Percentiles rank a stretch among this genome's conserved stretches.
Conservation (phyloP, 2,329 filamentous ascomycete species). For the Colletotrichum sp. region DNA sequence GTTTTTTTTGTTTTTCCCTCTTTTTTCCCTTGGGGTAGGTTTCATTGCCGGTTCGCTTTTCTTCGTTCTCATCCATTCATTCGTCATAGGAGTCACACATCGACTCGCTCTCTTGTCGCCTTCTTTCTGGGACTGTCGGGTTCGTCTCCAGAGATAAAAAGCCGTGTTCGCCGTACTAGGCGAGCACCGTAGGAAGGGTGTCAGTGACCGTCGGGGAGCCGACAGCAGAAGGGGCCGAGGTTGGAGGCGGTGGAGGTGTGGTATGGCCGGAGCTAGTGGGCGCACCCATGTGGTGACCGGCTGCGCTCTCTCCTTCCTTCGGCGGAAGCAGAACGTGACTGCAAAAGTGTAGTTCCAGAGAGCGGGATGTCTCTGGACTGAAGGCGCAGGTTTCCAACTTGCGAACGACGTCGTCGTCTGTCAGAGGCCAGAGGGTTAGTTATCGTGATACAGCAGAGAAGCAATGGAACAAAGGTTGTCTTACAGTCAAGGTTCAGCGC, state of each 20-base stretch:
- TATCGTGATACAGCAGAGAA: neutral
- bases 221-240: neutral
- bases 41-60: neutral
- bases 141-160: neutral
- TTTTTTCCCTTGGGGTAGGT: neutral
- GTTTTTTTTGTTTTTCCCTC: neutral
- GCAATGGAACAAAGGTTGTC: conserved; percentile 24
- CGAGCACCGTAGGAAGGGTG: neutral
- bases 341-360: conserved; percentile 55
- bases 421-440: neutral
- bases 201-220: neutral
- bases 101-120: neutral
- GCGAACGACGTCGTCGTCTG: conserved; percentile 30
- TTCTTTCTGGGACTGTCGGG: neutral
- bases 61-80: conserved; percentile 6
- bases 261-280: conserved; percentile 17
- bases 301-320: conserved; percentile 9
- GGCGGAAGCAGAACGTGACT: conserved; percentile 49
- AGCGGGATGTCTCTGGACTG: conserved; percentile 44
- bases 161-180: neutral
- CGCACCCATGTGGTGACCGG: conserved; percentile 6
- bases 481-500: conserved; percentile 62
- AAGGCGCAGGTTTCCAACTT: conserved; percentile 28
- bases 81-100: neutral
- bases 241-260: conserved; percentile 4